A percentile compares a stretch with the other conserved stretches of the same genome.
These are phyloP conservation scores for Diaporthe caulivora DNA, from an alignment of 2,329 filamentous ascomycete genomes.

Conservation along the genomic window DNA sequence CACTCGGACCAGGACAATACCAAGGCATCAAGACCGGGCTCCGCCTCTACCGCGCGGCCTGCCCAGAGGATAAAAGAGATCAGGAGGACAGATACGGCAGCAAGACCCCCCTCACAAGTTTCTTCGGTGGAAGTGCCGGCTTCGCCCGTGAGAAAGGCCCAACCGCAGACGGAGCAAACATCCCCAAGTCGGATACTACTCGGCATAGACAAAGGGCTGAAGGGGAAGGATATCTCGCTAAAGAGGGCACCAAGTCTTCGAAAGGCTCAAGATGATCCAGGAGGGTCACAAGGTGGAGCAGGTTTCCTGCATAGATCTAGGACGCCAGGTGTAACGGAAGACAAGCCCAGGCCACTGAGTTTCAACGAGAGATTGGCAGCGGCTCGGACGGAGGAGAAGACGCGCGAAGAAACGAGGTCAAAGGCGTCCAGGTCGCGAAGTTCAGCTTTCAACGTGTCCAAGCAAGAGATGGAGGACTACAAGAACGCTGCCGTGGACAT, in stretches of 20 bases:
- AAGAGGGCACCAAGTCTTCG: constrained; percentile 74
- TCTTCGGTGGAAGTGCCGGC: constrained; percentile 77
- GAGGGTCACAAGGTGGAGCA: constrained; percentile 48
- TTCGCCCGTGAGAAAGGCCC: constrained; percentile 74
- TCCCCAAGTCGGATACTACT: constrained; percentile 85
- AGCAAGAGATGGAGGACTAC: constrained; percentile 70
- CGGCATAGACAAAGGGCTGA: constrained; percentile 90
- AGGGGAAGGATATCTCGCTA: constrained; percentile 84
- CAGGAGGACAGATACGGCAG: constrained; percentile 32
- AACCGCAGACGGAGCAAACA: constrained; percentile 65
- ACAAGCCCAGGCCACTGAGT: constrained; percentile 59
- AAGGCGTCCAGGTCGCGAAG: constrained; percentile 66
- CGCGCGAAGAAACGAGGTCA: constrained; percentile 62
- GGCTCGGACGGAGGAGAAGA: constrained; percentile 69
- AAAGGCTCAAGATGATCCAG: constrained; percentile 47
- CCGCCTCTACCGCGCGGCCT: constrained; percentile 29
- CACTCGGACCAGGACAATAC: constrained; percentile 44
- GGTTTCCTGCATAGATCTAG: constrained; percentile 60
- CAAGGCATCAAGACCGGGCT: constrained; percentile 36
- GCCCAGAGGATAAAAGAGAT: constrained; percentile 39
- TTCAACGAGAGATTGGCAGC: constrained; percentile 91
- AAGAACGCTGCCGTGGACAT: constrained; percentile 69
- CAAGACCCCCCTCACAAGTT: constrained; percentile 37
- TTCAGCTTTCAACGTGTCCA: constrained; percentile 68
- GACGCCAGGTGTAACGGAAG: constrained; percentile 50